Conservation (phyloP, 1,284 basidiomycete species). For the Omphalotus olearius region DNA sequence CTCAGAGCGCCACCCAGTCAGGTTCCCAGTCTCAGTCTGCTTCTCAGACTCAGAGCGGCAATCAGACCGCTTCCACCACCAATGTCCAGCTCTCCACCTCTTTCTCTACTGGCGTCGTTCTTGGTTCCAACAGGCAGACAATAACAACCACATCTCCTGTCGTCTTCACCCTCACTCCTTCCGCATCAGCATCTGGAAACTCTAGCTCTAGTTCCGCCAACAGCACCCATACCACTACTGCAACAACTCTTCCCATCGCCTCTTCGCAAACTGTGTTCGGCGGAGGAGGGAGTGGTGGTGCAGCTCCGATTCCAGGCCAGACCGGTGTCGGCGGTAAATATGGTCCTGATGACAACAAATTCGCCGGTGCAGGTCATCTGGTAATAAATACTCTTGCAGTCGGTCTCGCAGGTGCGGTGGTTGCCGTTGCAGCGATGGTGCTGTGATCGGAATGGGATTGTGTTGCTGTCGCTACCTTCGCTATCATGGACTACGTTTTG, state of each 20-base stretch:
- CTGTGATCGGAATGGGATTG: not conserved
- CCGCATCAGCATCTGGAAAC: not conserved
- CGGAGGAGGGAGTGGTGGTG: constrained; percentile 6
- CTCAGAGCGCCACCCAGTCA: not conserved
- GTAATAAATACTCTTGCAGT: constrained; percentile 6
- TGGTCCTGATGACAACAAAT: constrained; percentile 12
- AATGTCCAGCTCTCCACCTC: constrained; percentile 4
- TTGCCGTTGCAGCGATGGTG: constrained; percentile 7
- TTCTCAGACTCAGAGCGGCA: not conserved
- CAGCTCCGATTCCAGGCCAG: constrained; percentile 4
- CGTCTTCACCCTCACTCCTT: not conserved
- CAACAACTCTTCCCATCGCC: constrained; percentile 8
- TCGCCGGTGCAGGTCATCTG: constrained; percentile 9
- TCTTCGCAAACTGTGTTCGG: constrained; percentile 4
- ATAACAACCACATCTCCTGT: constrained; percentile 2
- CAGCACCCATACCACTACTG: constrained; percentile 4
- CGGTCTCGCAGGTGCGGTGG: constrained; percentile 5
- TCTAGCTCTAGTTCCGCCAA: constrained; percentile 2
- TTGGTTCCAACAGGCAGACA: constrained; percentile 9
- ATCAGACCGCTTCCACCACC: not conserved
- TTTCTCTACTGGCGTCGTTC: not conserved
- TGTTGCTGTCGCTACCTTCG: too few relatives aligned
- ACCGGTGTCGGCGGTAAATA: constrained; percentile 4
- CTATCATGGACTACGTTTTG: too few relatives aligned
- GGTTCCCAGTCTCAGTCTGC: too few relatives aligned